A percentile compares a stretch with the other conserved stretches of the same genome.
Conservation (phyloP, 768 basidiomycete species). For the Symmetrospora coprosmae region DNA sequence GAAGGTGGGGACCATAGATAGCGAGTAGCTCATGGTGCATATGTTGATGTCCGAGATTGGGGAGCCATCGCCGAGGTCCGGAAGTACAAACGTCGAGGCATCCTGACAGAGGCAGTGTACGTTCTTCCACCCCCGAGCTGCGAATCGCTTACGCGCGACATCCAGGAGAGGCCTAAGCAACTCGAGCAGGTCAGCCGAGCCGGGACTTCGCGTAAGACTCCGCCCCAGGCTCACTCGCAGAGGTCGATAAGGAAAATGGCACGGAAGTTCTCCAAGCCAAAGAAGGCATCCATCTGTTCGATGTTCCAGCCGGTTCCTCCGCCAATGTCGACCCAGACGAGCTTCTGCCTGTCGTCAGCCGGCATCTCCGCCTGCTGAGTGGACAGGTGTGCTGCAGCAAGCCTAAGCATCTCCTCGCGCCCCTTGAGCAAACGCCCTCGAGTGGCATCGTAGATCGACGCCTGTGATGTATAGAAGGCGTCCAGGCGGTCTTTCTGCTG, state of each 20-base stretch:
- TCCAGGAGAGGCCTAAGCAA: constrained; percentile 44
- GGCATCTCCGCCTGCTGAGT: constrained; percentile 36
- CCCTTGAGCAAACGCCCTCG: constrained; percentile 51
- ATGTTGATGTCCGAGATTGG: constrained; percentile 39
- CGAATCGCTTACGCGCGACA: constrained; percentile 55
- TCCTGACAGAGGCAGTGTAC: constrained; percentile 60
- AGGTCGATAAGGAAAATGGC: constrained; percentile 59
- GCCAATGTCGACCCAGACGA: constrained; percentile 66
- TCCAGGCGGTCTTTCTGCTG: constrained; percentile 37
- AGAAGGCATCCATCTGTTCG: constrained; percentile 53
- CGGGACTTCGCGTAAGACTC: not conserved
- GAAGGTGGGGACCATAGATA: constrained; percentile 36
- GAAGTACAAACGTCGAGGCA: constrained; percentile 53
- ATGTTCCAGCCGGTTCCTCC: constrained; percentile 65
- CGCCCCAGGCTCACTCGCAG: constrained; percentile 42
- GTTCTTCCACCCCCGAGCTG: constrained; percentile 56
- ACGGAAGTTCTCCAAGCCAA: constrained; percentile 50
- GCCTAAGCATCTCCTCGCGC: constrained; percentile 54
- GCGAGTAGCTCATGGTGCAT: constrained; percentile 42
- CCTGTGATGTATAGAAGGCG: constrained; percentile 54
- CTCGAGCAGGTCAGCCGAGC: not conserved
- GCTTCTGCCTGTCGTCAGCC: constrained; percentile 40
- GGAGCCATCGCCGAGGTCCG: constrained; percentile 41
- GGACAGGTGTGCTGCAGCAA: constrained; percentile 52
- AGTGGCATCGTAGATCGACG: constrained; percentile 56